A percentile compares a stretch with the other conserved stretches of the same genome.
Evolutionary conservation across 306 rosid genomes (phyloP).

Genomic region (Ziziphus jujuba): DNA sequence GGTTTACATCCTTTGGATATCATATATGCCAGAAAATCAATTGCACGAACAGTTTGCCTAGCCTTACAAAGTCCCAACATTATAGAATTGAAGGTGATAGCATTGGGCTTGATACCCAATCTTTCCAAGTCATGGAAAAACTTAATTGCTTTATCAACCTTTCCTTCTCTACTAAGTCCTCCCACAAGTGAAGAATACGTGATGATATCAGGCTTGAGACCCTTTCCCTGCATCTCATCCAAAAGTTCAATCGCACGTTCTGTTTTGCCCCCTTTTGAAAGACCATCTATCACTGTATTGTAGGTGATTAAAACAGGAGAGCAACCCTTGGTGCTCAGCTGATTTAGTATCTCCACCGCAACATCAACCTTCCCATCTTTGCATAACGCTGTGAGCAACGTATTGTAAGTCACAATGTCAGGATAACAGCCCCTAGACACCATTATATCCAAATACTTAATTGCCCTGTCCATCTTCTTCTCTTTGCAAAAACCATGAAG

Average conservation of each 20-base stretch:
- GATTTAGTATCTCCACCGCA: slow-evolving; percentile 84
- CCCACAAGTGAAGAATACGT: slow-evolving; percentile 80
- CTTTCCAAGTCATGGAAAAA: slow-evolving; percentile 63
- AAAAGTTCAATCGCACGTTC: slow-evolving; percentile 67
- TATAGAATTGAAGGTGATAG: slow-evolving; percentile 67
- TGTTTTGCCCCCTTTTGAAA: slow-evolving; percentile 74
- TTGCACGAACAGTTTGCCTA: slow-evolving; percentile 68
- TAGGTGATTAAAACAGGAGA: slow-evolving; percentile 88
- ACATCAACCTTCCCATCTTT: slow-evolving; percentile 91
- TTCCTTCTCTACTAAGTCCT: slow-evolving; percentile 88
- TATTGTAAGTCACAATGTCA: slow-evolving; percentile 89
- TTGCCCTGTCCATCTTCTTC: slow-evolving; percentile 83
- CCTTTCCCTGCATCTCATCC: slow-evolving; percentile 70
- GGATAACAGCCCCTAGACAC: slow-evolving; percentile 93
- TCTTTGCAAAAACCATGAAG: slow-evolving; percentile 93
- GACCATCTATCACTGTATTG: slow-evolving; percentile 86
- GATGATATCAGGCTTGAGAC: slow-evolving; percentile 77
- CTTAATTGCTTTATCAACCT: slow-evolving; percentile 56
- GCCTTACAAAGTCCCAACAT: slow-evolving; percentile 87
- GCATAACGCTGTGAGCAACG: slow-evolving; percentile 84
- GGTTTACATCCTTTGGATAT: slow-evolving; percentile 76
- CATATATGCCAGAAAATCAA: slow-evolving; percentile 78
- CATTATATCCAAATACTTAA: slow-evolving; percentile 83
- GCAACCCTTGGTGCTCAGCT: slow-evolving; percentile 78
- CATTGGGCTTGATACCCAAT: slow-evolving; percentile 57